Percentiles rank a stretch among this genome's conserved stretches.
Evolutionary conservation across 1,139 yeast species (phyloP).

Genomic region (Geotrichum cucujoidarum): DNA sequence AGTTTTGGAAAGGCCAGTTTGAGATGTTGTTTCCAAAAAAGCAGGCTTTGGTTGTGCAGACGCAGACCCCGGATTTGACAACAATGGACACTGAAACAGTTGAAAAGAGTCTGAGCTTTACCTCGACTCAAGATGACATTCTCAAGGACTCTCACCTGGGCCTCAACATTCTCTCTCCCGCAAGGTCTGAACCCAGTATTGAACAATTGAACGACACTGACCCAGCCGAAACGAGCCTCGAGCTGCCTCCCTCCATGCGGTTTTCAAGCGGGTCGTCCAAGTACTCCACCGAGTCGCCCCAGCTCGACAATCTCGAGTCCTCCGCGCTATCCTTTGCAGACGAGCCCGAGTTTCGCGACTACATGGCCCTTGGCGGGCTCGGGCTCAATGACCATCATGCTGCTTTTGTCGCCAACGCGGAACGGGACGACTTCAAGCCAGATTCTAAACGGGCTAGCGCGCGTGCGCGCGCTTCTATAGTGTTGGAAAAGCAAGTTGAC

Average conservation of each 20-base stretch:
- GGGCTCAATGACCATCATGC: too few species aligned
- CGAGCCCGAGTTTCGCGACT: constrained; percentile 11
- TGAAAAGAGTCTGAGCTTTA: constrained; percentile 7
- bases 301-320: constrained; percentile 3
- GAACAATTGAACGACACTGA: not conserved
- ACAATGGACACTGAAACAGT: not conserved
- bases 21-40: constrained; percentile 4
- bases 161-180: constrained; percentile 9
- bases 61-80: not conserved
- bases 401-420: too few species aligned
- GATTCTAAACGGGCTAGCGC: not conserved
- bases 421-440: not conserved
- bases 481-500: too few species aligned
- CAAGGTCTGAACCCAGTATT: not conserved
- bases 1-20: constrained; percentile 7
- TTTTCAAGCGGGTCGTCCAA: not conserved
- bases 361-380: too few species aligned
- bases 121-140: constrained; percentile 13
- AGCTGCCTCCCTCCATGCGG: not conserved
- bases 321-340: constrained; percentile 5
- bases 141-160: constrained; percentile 11
- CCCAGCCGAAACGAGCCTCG: not conserved
- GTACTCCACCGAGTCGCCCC: constrained; percentile 5
- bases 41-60: not conserved
- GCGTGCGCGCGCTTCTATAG: too few species aligned